A percentile compares a stretch with the other conserved stretches of the same genome.
These are phyloP conservation scores for Cladophialophora carrionii DNA, from an alignment of 2,329 filamentous ascomycete genomes.

Conservation along the genomic window DNA sequence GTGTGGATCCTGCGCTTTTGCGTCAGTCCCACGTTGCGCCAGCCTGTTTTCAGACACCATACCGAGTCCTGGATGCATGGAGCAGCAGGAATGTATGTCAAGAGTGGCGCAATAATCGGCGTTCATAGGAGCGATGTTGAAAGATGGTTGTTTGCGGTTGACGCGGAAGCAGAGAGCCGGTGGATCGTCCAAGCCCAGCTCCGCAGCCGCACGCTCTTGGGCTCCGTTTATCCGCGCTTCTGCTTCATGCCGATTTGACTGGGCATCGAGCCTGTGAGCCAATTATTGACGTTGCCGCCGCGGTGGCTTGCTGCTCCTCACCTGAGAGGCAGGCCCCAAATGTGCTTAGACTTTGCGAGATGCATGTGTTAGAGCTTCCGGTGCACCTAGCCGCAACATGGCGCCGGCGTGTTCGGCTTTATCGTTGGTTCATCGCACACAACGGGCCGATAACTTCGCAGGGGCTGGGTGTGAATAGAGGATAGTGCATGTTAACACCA, in stretches of 20 bases:
- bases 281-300: conserved; percentile 8
- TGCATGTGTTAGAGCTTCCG: conserved; percentile 12
- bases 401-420: neutral
- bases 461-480: neutral
- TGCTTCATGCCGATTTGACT: conserved; percentile 17
- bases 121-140: conserved; percentile 14
- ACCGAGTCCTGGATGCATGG: neutral
- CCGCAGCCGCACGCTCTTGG: conserved; percentile 8
- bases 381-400: conserved; percentile 5
- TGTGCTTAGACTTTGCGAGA: conserved; percentile 18
- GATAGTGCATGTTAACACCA: neutral
- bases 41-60: neutral
- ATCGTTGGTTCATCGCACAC: neutral
- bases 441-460: neutral
- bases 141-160: conserved; percentile 23
- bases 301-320: conserved; percentile 20
- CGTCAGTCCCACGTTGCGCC: neutral
- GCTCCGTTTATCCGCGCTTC: conserved; percentile 15
- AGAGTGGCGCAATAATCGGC: neutral
- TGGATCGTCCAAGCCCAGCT: conserved; percentile 16
- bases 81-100: neutral
- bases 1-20: neutral
- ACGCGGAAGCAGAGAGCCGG: conserved; percentile 14
- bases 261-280: conserved; percentile 4
- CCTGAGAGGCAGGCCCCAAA: conserved; percentile 14